Evolutionary conservation across 768 basidiomycete species (phyloP), one percentile per base, ranked within the genome.

Genomic region (Naganishia vishniacii): DNA sequence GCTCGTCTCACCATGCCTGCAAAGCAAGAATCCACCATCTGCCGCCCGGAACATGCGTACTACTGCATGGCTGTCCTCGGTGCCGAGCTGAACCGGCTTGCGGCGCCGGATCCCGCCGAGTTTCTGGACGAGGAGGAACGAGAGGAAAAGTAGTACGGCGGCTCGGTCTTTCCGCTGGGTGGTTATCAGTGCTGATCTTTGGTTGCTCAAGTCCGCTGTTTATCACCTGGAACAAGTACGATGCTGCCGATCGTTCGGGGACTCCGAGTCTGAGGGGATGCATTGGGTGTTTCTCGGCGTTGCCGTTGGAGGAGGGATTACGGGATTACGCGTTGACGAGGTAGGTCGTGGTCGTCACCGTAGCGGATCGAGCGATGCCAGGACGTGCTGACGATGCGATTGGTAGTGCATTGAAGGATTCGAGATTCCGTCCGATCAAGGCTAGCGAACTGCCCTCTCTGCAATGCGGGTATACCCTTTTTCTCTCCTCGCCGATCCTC

Each of bases 271-370:
- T 99, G 66, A 81, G 94, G 59, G 94, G 94, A 48, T 99, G 94
- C 79, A 97, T 99, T 70, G 94, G 94, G 72, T 91, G 84, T 77
- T 99, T 99, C 72, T 84, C 86, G 34, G 82, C 89, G 12, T 81
- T 86, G 75, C 78, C 85, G 12, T 80, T 98, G 29, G 83, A 80
- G 62, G 82, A 87, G 29, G 91, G 91, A 16, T 76, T 99, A 65
- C 82, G 83, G 44, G 90, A 98, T 69, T 98, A 95, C 73, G 94
- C 94, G 28, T 82, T 92, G 64, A 83, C 88, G 76, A 92, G 77
- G 80, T 80, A 29, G 42, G 41, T 45, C 44, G 20, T 53, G 62
- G 42, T 60, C 25, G 28, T 12, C 41, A n/a, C 26, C 46, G 51
- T 32, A 49, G 26, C 51, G 40, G 5, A 44, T 11, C 1, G 18